These are phyloP conservation scores for Suillus brevipes DNA, from an alignment of 768 basidiomycete species.

Conservation along the genomic window DNA sequence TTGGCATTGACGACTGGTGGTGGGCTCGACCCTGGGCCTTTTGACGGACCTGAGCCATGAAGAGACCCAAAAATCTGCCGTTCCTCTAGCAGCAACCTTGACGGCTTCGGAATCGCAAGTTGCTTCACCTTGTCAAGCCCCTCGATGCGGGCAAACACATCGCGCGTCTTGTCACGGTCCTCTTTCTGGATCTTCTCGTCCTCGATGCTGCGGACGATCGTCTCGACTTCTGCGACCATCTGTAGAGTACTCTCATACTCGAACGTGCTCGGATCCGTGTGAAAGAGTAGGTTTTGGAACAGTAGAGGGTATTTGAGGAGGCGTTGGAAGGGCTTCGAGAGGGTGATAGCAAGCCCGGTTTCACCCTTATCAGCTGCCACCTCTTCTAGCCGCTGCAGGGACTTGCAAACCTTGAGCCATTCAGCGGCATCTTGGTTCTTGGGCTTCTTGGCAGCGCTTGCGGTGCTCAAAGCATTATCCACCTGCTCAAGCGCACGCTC, in stretches of 20 bases:
- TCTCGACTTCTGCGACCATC: constrained; percentile 97
- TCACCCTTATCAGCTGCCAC: constrained; percentile 84
- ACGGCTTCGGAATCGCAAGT: constrained; percentile 87
- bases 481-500: constrained; percentile 89
- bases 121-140: constrained; percentile 93
- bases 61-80: constrained; percentile 41
- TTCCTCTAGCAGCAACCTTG: constrained; percentile 86
- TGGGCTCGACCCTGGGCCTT: constrained; percentile 36
- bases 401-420: constrained; percentile 76
- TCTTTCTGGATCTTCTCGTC: constrained; percentile 98
- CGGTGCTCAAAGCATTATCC: constrained; percentile 69
- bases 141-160: constrained; percentile 94
- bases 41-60: constrained; percentile 20
- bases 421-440: constrained; percentile 81
- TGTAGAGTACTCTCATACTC: constrained; percentile 96
- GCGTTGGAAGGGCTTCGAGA: constrained; percentile 97
- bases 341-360: constrained; percentile 90
- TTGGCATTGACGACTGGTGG: constrained; percentile 42
- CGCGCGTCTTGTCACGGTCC: constrained; percentile 91
- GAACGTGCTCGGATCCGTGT: constrained; percentile 95
- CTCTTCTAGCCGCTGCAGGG: constrained; percentile 76
- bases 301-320: constrained; percentile 95
- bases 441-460: constrained; percentile 67
- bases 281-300: constrained; percentile 95
- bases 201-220: constrained; percentile 93